Percentiles rank a stretch among this genome's conserved stretches.
These are phyloP conservation scores for Fallopia convolvulus DNA, from an alignment of 148 eudicot genomes.

Conservation along the genomic window DNA sequence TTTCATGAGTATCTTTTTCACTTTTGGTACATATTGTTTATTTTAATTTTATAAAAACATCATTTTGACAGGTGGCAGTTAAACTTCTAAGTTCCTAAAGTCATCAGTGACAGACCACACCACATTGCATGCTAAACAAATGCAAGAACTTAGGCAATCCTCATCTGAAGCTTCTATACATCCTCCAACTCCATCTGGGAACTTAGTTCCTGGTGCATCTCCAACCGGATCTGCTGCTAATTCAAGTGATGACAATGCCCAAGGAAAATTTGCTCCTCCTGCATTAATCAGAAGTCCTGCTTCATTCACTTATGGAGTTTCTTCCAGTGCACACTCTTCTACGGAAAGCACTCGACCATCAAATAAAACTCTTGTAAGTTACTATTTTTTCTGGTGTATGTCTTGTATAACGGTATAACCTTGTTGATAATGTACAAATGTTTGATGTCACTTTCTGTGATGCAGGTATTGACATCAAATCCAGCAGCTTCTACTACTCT, in stretches of 20 bases:
- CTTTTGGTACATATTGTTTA: not conserved
- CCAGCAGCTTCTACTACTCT: conserved; percentile 19
- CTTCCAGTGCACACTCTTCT: conserved; percentile 17
- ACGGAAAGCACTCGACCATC: conserved; percentile 23
- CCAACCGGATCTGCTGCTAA: not conserved
- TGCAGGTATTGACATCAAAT: conserved; percentile 24
- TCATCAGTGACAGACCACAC: not conserved
- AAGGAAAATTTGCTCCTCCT: conserved; percentile 14
- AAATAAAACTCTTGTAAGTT: conserved; percentile 25
- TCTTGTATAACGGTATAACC: not conserved
- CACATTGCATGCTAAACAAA: not conserved
- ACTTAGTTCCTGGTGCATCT: not conserved
- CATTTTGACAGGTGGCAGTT: not conserved
- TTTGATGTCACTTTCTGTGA: not conserved
- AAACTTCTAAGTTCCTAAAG: not conserved
- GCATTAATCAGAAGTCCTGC: conserved; percentile 16
- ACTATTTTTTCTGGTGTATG: not conserved
- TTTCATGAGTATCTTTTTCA: not conserved
- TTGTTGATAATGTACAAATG: not conserved
- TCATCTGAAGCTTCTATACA: conserved; percentile 5
- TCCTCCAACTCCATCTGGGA: conserved; percentile 8
- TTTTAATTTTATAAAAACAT: not conserved
- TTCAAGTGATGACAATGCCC: conserved; percentile 14
- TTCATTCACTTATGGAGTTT: conserved; percentile 26
- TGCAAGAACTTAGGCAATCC: conserved; percentile 4